Evolutionary conservation across 305 asterid species (phyloP), one percentile per base, ranked within the genome.

Genomic region (Fraxinus dipetala): DNA sequence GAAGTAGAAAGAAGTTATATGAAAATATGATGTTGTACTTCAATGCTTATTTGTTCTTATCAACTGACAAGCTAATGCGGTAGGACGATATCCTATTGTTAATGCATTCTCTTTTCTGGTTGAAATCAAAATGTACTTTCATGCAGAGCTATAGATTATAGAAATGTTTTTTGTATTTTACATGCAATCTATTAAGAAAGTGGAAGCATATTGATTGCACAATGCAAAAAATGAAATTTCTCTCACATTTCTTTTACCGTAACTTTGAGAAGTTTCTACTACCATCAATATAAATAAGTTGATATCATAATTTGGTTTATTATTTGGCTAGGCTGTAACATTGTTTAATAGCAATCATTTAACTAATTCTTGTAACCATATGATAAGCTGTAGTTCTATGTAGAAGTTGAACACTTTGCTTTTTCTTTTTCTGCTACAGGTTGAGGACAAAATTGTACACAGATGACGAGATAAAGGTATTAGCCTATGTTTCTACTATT

Each of bases 381-480:
- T 82, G 79, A 72, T 76, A 54, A 79, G 76, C 32, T 54, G 56
- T 30, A 18, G 65, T 79, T 75, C 79, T 26, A 48, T 81, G 75
- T 78, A 31, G 56, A 78, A 40, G 59, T 83, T 87, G 85, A 86
- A 77, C 85, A 63, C 72, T 80, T 79, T 77, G 65, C 79, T 45
- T 83, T 22, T 79, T 83, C 77, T 40, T 79, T 72, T 54, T 79
- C 82, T 84, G 83, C 89, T 16, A 84, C 87, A 94, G 97, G 91
- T 83, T 83, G 80, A 91, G 97, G 90, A 85, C 87, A 75, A 86
- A 88, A 10, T 97, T 96, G 5, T 94, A 92, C 87, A 88, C 98
- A 1, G 98, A 94, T 78, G 90, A 87, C n/a, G 98, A 95, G 87
- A 94, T 95, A 81, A 95, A 94, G 99, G 99, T 95, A 89, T 48